Percentiles rank a stretch among this genome's conserved stretches.
Conservation (phyloP, 805 yeast genomes). For the Saitoella complicata region DNA sequence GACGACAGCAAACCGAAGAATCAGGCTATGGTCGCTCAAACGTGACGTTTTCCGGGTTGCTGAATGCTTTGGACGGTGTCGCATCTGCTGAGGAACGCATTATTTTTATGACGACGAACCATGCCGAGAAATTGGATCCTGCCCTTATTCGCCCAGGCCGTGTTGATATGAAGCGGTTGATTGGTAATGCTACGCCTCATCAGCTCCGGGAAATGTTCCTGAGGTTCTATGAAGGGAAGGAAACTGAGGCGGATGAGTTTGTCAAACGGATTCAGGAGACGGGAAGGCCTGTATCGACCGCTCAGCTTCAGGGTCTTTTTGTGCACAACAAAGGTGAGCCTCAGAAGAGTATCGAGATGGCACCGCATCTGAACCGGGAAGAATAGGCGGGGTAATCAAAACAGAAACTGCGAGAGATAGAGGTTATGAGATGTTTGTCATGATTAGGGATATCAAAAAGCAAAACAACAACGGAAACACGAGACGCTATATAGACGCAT, state of each 20-base stretch:
- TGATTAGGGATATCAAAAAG: too few species aligned
- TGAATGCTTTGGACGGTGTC: slow-evolving; percentile 92
- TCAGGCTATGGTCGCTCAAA: slow-evolving; percentile 61
- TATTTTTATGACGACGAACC: slow-evolving; percentile 97
- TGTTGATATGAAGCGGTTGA: slow-evolving; percentile 65
- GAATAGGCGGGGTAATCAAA: too few species aligned
- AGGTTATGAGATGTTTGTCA: too few species aligned
- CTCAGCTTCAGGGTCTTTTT: slow-evolving; percentile 88
- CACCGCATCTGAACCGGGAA: slow-evolving; percentile 14
- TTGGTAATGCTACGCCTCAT: slow-evolving; percentile 72
- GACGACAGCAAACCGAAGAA: slow-evolving; percentile 59
- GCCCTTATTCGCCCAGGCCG: slow-evolving; percentile 92
- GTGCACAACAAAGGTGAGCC: slow-evolving; percentile 83
- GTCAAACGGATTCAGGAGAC: slow-evolving; percentile 29
- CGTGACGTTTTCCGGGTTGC: slow-evolving; percentile 84
- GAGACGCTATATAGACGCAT: too few species aligned
- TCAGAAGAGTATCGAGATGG: slow-evolving; percentile 51
- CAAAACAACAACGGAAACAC: too few species aligned
- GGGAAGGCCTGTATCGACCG: slow-evolving; percentile 59
- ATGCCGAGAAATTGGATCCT: slow-evolving; percentile 83
- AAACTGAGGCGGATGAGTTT: slow-evolving; percentile 28
- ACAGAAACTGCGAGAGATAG: too few species aligned
- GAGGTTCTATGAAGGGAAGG: slow-evolving; percentile 56
- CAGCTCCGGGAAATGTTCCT: slow-evolving; percentile 75
- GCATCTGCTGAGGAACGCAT: slow-evolving; percentile 93